Evolutionary conservation across 2,329 filamentous ascomycete genomes (phyloP).

Genomic region (Monosporascus cannonballus): DNA sequence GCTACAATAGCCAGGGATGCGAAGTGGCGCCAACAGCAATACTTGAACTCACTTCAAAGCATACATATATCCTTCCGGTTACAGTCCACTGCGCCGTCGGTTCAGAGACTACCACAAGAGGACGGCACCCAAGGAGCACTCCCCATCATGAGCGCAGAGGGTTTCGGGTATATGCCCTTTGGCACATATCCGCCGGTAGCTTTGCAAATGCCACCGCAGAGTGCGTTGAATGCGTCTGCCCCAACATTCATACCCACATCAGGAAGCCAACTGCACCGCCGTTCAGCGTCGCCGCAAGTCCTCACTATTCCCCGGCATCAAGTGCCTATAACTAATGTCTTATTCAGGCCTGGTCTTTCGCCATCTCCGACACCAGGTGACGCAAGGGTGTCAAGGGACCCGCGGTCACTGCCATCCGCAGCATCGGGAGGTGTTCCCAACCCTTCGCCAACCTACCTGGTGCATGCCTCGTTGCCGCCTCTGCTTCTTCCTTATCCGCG

Average conservation of each 20-base stretch:
- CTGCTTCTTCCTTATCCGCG: constrained; percentile 39
- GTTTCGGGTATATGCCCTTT: constrained; percentile 1
- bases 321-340: no score
- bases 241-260: not conserved
- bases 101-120: not conserved
- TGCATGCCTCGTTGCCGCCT: constrained; percentile 40
- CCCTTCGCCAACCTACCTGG: constrained; percentile 56
- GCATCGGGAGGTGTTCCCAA: constrained; percentile 54
- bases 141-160: constrained; percentile 4
- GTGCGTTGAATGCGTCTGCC: not conserved
- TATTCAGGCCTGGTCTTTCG: no score
- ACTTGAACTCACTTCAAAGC: not conserved
- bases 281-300: not conserved
- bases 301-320: no score
- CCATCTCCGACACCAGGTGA: no score
- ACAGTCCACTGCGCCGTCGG: not conserved
- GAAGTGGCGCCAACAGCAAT: not conserved
- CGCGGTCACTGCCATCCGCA: constrained; percentile 13
- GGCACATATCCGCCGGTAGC: not conserved
- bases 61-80: not conserved
- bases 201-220: not conserved
- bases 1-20: not conserved
- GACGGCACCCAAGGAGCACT: not conserved
- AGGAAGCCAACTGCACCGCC: not conserved
- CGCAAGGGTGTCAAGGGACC: constrained; percentile 1